phyloP scores from a whole-genome alignment of 139 green algal genomes.

The Chlamydomonas eustigma region DNA sequence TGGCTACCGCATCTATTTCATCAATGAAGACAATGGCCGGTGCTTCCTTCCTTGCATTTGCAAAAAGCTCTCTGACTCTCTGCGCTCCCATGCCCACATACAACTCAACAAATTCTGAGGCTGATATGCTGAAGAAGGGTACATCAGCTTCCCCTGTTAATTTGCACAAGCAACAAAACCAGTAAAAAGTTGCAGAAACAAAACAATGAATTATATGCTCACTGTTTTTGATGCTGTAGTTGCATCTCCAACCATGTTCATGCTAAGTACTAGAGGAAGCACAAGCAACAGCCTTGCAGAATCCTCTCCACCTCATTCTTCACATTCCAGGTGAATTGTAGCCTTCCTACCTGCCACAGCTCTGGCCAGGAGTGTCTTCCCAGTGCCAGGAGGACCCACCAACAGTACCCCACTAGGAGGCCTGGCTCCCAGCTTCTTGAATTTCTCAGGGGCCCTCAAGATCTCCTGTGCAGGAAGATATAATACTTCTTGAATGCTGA shows the following conservation, averaged over 20 bases:
- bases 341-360: slow-evolving; percentile 41
- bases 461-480: slow-evolving; percentile 50
- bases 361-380: slow-evolving; percentile 78
- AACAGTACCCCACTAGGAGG: slow-evolving; percentile 76
- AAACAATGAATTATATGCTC: not conserved
- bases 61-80: slow-evolving; percentile 80
- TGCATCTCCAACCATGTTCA: not conserved
- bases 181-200: not conserved
- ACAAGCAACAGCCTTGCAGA: too few relatives aligned
- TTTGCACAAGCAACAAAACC: too few relatives aligned
- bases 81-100: slow-evolving; percentile 91
- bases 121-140: slow-evolving; percentile 80
- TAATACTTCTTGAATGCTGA: too few relatives aligned
- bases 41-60: slow-evolving; percentile 65
- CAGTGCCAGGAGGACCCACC: slow-evolving; percentile 70
- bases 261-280: too few relatives aligned
- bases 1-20: slow-evolving; percentile 84
- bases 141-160: slow-evolving; percentile 70
- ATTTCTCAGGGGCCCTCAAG: slow-evolving; percentile 66
- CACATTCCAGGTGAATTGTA: too few relatives aligned
- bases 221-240: not conserved
- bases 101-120: slow-evolving; percentile 88
- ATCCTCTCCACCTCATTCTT: too few relatives aligned
- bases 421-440: slow-evolving; percentile 64
- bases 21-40: slow-evolving; percentile 93